A percentile compares a stretch with the other conserved stretches of the same genome.
phyloP scores from a whole-genome alignment of 768 basidiomycete genomes.

The Amanita jacksonii region DNA sequence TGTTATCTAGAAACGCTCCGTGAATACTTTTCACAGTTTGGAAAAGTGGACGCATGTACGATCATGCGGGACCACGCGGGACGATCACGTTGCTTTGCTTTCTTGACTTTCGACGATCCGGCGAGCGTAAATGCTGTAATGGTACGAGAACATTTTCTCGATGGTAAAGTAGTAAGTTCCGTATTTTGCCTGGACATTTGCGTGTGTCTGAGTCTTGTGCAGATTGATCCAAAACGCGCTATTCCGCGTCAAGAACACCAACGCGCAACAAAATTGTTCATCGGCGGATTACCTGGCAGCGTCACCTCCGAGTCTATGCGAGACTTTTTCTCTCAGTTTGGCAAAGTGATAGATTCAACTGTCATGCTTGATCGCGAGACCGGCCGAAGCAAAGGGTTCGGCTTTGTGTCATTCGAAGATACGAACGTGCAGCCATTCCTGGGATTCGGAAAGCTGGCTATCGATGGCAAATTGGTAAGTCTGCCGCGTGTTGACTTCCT shows the following conservation, averaged over 20 bases:
- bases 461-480: slow-evolving; percentile 90
- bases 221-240: slow-evolving; percentile 99
- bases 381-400: slow-evolving; percentile 92
- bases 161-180: slow-evolving; percentile 87
- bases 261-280: slow-evolving; percentile 89
- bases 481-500: not conserved
- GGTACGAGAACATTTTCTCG: slow-evolving; percentile 89
- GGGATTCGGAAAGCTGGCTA: slow-evolving; percentile 79
- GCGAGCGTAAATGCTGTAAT: slow-evolving; percentile 93
- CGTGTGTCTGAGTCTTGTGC: not conserved
- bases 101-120: slow-evolving; percentile 91
- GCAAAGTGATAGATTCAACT: slow-evolving; percentile 93
- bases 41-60: slow-evolving; percentile 93
- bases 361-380: slow-evolving; percentile 98
- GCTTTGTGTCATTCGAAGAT: slow-evolving; percentile 93
- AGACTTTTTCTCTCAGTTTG: slow-evolving; percentile 88
- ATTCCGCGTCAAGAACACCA: slow-evolving; percentile 95
- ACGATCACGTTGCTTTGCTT: slow-evolving; percentile 94
- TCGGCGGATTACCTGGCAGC: slow-evolving; percentile 85
- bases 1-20: slow-evolving; percentile 55
- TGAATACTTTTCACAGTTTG: slow-evolving; percentile 92
- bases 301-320: slow-evolving; percentile 94
- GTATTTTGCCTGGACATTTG: slow-evolving; percentile 3
- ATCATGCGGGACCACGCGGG: slow-evolving; percentile 98
- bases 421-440: slow-evolving; percentile 86